Base-by-base conservation (phyloP, 2,329 filamentous ascomycete species). In the Aureobasidium lini region DNA sequence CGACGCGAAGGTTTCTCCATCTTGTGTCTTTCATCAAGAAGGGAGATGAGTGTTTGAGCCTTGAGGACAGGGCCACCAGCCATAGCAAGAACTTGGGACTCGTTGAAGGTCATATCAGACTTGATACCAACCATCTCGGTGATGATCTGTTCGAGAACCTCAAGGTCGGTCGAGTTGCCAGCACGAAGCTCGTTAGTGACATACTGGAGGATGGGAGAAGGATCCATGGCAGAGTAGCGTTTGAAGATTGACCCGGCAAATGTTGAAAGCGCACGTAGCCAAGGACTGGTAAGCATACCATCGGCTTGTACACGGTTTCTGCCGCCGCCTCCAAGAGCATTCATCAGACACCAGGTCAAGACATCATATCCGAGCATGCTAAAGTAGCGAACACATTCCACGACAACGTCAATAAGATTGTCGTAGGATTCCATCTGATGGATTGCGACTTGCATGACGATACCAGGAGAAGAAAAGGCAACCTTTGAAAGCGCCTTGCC, bases 381-480 rank as follows among this genome's bases (percentile, higher is more conserved):
- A 66, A 97, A 96, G 71, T 96, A 96, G 67, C 90, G 87, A 40
- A 90, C 91, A 68, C 92, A 96, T 70, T 96, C 91, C 13, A 97
- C 92, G 62, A 99, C 90, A 5, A 90, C 90, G 62, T 96, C 90
- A 60, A 96, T 96, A 62, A 99, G 81, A 69, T 97, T 99, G 70
- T 88, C 89, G 71, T 99, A 99, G 0, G 88, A 87, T 72, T 99
- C 92, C 61, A 96, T 90, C 72, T 96, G 92, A 63, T 86, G 86
- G 60, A 99, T 84, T 6, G 92, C 90, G 60, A 93, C 88, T 67
- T 86, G 86, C 76, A 96, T 96, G 28, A 97, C 92, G 60, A 96
- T 82, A 29, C 93, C 93, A 1, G 94, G 95, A 44, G 90, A 94
- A 1, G 90, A 86, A 67, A 90, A 89, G 29, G 92, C 91, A n/a